Evolutionary conservation across 2,329 filamentous ascomycete genomes (phyloP), one percentile per base, ranked within the genome.

Genomic region (Trichophyton schoenleinii): DNA sequence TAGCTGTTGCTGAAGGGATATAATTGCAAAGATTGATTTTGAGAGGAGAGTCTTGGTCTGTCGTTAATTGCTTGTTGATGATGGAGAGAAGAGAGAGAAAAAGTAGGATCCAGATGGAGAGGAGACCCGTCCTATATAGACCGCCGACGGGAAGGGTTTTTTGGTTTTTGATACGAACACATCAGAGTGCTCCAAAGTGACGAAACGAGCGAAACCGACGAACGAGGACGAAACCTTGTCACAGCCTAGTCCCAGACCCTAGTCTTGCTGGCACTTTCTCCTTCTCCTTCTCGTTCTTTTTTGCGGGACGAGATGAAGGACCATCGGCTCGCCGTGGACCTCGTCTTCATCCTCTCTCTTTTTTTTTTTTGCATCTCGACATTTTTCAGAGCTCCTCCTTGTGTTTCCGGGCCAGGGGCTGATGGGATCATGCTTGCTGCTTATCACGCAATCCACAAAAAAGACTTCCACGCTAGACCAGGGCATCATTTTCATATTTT

Each of bases 391-490:
- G n/a, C 20, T 48, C 11, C 44, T 53, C 49, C 49, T 53, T 53
- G 49, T 20, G 22, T 53, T 53, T 53, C 49, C 49, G 49, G 49
- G 49, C 13, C 49, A 48, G 57, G 57, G 57, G 42, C 42, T 41
- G 65, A 69, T 72, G 66, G 66, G 63, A 65, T 70, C 66, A 71
- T 69, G 66, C 57, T 59, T 62, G 59, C 59, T 60, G 65, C 63
- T 69, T 71, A 75, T 72, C 73, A 75, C 73, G 73, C 73, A 71
- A 75, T 75, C 49, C 49, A 53, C 49, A 53, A 31, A 31, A 53
- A 15, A 53, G 49, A 18, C 49, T 53, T 52, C 11, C 6, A 25
- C 49, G 22, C 49, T 53, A 53, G 49, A 31, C 49, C 49, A 53
- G 49, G 49, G 49, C 49, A 31, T 13, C 5, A 31, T 53, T 53